phyloP scores from a whole-genome alignment of 148 eudicot genomes.

The Amaranthus cruentus region DNA sequence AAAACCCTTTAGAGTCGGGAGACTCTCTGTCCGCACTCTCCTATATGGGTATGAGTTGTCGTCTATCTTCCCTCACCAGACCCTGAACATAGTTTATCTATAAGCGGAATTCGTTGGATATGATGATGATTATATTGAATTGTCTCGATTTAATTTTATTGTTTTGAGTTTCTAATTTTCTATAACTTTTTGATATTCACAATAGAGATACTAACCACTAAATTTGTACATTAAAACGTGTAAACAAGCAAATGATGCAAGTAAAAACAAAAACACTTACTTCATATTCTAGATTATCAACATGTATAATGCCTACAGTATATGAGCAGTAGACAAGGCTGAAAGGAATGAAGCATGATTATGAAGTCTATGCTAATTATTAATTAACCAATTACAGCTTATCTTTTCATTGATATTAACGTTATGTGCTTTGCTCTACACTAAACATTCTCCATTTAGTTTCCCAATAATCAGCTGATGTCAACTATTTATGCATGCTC shows the following conservation, averaged over 20 bases:
- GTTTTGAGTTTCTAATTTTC: too few relatives aligned
- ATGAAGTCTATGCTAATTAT: constrained; percentile 20
- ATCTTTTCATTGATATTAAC: constrained; percentile 20
- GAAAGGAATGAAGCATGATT: constrained; percentile 18
- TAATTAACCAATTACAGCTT: background rate
- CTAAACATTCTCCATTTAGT: constrained; percentile 22
- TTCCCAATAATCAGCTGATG: constrained; percentile 12
- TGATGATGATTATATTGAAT: too few relatives aligned
- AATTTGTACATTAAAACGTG: too few relatives aligned
- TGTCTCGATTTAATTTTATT: too few relatives aligned
- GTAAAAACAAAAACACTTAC: background rate
- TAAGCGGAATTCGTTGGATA: too few relatives aligned
- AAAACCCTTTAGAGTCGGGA: too few relatives aligned
- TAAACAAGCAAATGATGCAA: background rate
- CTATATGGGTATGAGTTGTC: too few relatives aligned
- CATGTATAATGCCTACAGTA: constrained; percentile 18
- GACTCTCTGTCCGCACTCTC: too few relatives aligned
- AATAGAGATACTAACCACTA: too few relatives aligned
- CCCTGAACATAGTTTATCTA: too few relatives aligned
- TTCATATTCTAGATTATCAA: background rate
- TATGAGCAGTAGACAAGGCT: constrained; percentile 7
- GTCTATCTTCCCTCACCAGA: too few relatives aligned
- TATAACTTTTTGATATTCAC: too few relatives aligned
- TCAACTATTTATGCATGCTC: constrained; percentile 15
- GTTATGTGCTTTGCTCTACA: constrained; percentile 19